These are phyloP conservation scores for Berkeleyomyces basicola DNA, from an alignment of 2,329 filamentous ascomycete species.

Conservation along the genomic window DNA sequence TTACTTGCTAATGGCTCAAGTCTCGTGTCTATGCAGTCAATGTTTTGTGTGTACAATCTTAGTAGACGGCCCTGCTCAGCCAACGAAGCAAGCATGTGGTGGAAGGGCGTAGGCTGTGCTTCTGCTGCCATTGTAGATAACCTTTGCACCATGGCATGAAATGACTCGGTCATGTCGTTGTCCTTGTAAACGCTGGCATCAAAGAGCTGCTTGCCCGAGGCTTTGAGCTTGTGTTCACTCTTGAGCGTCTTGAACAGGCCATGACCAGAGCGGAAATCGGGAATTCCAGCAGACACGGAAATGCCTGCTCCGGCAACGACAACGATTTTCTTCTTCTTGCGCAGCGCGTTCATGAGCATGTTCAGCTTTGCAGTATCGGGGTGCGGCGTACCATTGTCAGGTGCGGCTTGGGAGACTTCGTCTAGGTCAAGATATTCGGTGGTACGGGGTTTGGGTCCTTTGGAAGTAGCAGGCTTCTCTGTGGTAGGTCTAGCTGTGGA, in stretches of 20 bases:
- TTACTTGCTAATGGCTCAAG: conserved; percentile 64
- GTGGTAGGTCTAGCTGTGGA: not conserved
- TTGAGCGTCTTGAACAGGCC: conserved; percentile 78
- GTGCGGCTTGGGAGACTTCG: conserved; percentile 16
- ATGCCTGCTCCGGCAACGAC: conserved; percentile 94
- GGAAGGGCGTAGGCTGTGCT: conserved; percentile 73
- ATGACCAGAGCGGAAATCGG: conserved; percentile 84
- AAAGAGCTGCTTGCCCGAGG: conserved; percentile 84
- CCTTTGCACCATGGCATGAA: conserved; percentile 90
- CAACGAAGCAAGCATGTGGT: conserved; percentile 81
- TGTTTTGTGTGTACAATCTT: conserved; percentile 90
- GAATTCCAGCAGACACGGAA: conserved; percentile 89
- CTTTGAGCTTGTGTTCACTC: conserved; percentile 74
- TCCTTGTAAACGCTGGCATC: conserved; percentile 96
- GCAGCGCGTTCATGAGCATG: conserved; percentile 55
- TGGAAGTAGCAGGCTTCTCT: conserved; percentile 3
- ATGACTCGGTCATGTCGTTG: conserved; percentile 71
- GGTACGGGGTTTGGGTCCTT: conserved; percentile 41
- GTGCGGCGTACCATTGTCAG: conserved; percentile 29
- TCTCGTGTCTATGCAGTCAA: conserved; percentile 82
- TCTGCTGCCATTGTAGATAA: conserved; percentile 62
- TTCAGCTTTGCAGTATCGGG: conserved; percentile 43
- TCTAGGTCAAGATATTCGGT: conserved; percentile 69
- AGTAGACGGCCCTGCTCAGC: conserved; percentile 74
- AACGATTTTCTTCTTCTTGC: conserved; percentile 89